These are phyloP conservation scores for Diaporthe citri DNA, from an alignment of 2,329 filamentous ascomycete genomes.

Conservation along the genomic window DNA sequence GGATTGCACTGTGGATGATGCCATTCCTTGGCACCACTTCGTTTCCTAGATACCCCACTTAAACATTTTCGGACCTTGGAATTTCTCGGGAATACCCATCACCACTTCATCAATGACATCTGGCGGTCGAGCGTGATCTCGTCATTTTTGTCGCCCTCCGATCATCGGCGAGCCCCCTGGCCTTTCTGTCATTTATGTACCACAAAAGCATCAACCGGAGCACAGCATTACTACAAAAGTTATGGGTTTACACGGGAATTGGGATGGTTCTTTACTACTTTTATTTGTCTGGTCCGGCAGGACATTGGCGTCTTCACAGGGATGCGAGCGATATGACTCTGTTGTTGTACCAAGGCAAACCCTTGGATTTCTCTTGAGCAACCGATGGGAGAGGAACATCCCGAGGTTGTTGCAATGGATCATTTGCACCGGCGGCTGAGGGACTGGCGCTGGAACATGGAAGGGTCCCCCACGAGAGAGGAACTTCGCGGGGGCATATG, in stretches of 20 bases:
- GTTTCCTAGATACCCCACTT: slow-evolving; percentile 57
- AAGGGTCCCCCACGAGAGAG: neutral
- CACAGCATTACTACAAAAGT: slow-evolving; percentile 49
- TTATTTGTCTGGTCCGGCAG: slow-evolving; percentile 24
- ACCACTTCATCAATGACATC: slow-evolving; percentile 27
- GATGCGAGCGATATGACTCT: slow-evolving; percentile 20
- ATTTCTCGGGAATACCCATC: slow-evolving; percentile 33
- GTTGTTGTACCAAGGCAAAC: slow-evolving; percentile 20
- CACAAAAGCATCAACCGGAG: slow-evolving; percentile 47
- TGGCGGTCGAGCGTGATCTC: slow-evolving; percentile 26
- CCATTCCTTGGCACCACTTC: slow-evolving; percentile 44
- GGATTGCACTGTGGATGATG: slow-evolving; percentile 29
- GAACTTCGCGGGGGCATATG: neutral
- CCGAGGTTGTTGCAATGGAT: neutral
- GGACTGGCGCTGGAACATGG: slow-evolving; percentile 7
- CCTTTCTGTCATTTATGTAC: slow-evolving; percentile 38
- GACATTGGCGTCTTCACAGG: slow-evolving; percentile 24
- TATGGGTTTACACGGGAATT: slow-evolving; percentile 37
- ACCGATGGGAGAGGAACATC: neutral
- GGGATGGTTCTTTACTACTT: slow-evolving; percentile 40
- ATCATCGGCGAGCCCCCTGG: slow-evolving; percentile 34
- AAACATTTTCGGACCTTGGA: slow-evolving; percentile 34
- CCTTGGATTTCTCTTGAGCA: slow-evolving; percentile 23
- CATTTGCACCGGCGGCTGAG: slow-evolving; percentile 4
- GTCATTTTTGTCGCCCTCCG: slow-evolving; percentile 19